Evolutionary conservation across 805 yeast species (phyloP), one percentile per base, ranked within the genome.

Genomic region (Lipomyces yamanashiensis): DNA sequence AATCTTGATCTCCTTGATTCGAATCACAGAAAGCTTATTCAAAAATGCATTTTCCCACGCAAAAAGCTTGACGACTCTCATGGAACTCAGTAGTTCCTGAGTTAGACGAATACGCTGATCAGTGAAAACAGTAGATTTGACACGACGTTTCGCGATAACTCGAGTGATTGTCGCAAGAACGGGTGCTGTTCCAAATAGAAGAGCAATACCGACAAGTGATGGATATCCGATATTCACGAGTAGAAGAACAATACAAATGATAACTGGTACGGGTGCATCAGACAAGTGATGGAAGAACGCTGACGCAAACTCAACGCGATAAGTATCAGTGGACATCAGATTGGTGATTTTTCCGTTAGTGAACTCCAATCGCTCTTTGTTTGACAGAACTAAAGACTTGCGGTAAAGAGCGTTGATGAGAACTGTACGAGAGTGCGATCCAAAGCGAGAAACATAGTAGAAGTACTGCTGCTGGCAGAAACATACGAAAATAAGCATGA

Each of bases 11-110:
- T 92, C 98, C 21, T 78, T 72, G 0, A 73, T 71, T 73, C 98
- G 83, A 34, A 84, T 79, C 12, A 79, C 80, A 15, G 84, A 72
- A 41, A 92, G 82, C 58, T 81, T 78, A 9, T 80, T 74, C 59
- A 81, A 80, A 73, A 90, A 92, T 0, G 97, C 92, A 39, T 80
- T 80, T 76, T 92, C 98, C 97, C 97, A 92, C 0, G 96, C 89
- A 74, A 92, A 92, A 74, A 83, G 89, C 77, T 92, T 92, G 74
- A 92, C 89, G 74, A 88, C 82, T 72, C 89, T 90, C 81, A 92
- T 84, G 68, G 88, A 85, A 72, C 83, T 85, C 67, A 92, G 79
- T 36, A 91, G 84, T 74, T 92, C 98, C 68, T 89, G 87, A 74
- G 91, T 86, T 54, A 84, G 80, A 53, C 85, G 81, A 23, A 92